Evolutionary conservation across 78 protist species (phyloP).

Genomic region (Anaeramoeba ignava): DNA sequence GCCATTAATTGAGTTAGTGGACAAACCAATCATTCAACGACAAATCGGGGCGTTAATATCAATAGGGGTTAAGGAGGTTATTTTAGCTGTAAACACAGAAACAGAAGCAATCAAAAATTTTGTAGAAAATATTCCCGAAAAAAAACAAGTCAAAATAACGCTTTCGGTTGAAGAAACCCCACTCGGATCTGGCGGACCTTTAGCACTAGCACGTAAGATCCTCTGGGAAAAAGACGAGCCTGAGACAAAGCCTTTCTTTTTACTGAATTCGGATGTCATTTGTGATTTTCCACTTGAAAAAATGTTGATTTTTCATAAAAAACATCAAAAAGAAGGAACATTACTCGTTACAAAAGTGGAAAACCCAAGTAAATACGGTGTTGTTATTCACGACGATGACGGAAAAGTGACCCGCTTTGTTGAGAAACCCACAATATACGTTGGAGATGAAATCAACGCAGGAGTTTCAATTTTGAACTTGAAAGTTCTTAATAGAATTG

Average conservation of each 20-base stretch:
- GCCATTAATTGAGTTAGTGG: slow-evolving; percentile 79
- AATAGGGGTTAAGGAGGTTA: slow-evolving; percentile 72
- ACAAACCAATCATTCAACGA: slow-evolving; percentile 76
- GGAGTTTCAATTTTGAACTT: slow-evolving; percentile 76
- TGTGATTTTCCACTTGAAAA: slow-evolving; percentile 70
- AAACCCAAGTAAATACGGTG: slow-evolving; percentile 85
- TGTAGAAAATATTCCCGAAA: background rate
- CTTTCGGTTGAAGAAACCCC: slow-evolving; percentile 65
- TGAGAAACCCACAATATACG: slow-evolving; percentile 74
- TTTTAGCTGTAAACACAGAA: slow-evolving; percentile 75
- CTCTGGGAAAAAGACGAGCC: slow-evolving; percentile 20
- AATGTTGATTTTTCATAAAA: slow-evolving; percentile 65
- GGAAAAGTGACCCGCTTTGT: slow-evolving; percentile 67
- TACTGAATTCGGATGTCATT: slow-evolving; percentile 76
- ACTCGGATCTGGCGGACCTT: slow-evolving; percentile 90
- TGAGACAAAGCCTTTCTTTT: slow-evolving; percentile 69
- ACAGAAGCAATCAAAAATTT: slow-evolving; percentile 55
- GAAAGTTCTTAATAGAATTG: slow-evolving; percentile 60
- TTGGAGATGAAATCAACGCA: slow-evolving; percentile 82
- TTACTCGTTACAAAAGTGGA: slow-evolving; percentile 74
- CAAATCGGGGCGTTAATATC: slow-evolving; percentile 39
- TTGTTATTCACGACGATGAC: slow-evolving; percentile 53
- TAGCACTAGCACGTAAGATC: slow-evolving; percentile 58
- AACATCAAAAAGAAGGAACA: slow-evolving; percentile 84
- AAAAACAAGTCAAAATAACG: slow-evolving; percentile 47